Evolutionary conservation across 1,284 basidiomycete species (phyloP).

Genomic region (Tylopilus sp.): DNA sequence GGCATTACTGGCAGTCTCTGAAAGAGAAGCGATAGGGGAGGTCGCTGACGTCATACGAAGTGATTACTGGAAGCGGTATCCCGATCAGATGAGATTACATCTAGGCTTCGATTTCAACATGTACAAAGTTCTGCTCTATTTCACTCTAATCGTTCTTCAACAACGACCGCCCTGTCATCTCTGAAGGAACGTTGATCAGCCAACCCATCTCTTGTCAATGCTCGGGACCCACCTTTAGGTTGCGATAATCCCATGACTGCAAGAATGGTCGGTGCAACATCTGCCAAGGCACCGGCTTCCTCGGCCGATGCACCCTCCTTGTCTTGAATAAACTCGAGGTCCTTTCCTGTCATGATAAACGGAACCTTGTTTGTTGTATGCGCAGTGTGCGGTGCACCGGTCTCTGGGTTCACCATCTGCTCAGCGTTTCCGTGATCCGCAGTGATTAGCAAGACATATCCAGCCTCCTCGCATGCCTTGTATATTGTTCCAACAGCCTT

Average conservation of each 20-base stretch:
- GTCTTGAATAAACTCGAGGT: constrained; percentile 53
- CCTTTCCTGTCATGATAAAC: constrained; percentile 79
- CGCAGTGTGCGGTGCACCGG: constrained; percentile 88
- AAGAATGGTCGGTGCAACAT: constrained; percentile 90
- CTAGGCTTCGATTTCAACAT: no score
- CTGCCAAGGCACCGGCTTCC: constrained; percentile 80
- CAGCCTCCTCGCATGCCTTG: constrained; percentile 85
- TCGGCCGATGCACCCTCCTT: constrained; percentile 59
- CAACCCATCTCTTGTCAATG: neutral
- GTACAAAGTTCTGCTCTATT: no score
- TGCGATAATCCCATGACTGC: constrained; percentile 76
- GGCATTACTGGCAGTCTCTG: constrained; percentile 22
- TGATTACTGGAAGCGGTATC: constrained; percentile 9
- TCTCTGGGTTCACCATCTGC: constrained; percentile 89
- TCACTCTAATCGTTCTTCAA: constrained; percentile 38
- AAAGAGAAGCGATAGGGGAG: neutral
- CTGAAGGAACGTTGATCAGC: constrained; percentile 23
- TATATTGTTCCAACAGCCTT: constrained; percentile 88
- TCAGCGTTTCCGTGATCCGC: constrained; percentile 95
- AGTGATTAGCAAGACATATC: constrained; percentile 88
- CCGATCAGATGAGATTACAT: no score
- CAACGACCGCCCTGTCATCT: constrained; percentile 43
- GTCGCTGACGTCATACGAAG: constrained; percentile 33
- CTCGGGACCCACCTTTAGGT: constrained; percentile 61
- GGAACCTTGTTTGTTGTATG: constrained; percentile 90